These are phyloP conservation scores for Tuber borchii DNA, from an alignment of 495 filamentous ascomycete genomes.

Conservation along the genomic window DNA sequence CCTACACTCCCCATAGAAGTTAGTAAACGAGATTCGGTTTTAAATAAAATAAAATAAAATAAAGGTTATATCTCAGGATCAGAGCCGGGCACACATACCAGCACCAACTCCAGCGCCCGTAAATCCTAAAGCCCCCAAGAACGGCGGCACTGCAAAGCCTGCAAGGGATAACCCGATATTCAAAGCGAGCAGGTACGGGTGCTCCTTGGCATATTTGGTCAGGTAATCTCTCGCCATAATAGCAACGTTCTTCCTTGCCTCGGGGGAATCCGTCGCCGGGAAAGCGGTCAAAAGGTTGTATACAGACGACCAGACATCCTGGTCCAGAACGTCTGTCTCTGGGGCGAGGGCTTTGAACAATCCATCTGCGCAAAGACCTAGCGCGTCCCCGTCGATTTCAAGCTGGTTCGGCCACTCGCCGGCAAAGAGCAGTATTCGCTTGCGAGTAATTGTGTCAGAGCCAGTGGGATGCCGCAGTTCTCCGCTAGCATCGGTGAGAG, in stretches of 20 bases:
- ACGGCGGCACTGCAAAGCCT: background rate
- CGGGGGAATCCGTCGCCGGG: background rate
- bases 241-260: background rate
- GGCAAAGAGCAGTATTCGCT: background rate
- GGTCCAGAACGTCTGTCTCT: background rate
- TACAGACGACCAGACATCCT: background rate
- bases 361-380: background rate
- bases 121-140: background rate
- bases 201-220: background rate
- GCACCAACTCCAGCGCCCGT: background rate
- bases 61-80: background rate
- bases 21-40: background rate
- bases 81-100: background rate
- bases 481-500: background rate
- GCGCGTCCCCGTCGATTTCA: background rate
- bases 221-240: background rate
- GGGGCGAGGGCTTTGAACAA: background rate
- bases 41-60: background rate
- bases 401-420: constrained; percentile 1
- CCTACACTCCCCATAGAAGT: background rate
- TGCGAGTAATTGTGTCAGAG: background rate
- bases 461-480: background rate
- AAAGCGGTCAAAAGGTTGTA: background rate
- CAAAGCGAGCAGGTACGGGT: background rate
- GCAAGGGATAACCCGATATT: background rate